Evolutionary conservation across 192 early-diverging fungal species (phyloP).

Genomic region (Phlyctochytrium planicorne): DNA sequence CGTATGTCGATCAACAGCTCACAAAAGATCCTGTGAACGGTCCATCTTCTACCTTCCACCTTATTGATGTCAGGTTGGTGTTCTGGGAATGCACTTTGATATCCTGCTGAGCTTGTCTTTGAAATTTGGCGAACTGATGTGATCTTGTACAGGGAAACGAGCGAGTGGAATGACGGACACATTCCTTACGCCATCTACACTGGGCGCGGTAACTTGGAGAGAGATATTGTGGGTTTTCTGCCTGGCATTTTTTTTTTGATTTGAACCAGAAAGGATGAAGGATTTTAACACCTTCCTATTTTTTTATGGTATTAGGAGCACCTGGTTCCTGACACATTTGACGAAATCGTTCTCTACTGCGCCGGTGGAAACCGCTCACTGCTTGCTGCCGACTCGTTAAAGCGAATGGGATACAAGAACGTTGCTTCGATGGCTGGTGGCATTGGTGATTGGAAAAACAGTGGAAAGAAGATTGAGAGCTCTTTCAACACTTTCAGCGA

Average conservation of each 20-base stretch:
- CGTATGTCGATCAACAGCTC: neutral
- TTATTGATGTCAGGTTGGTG: conserved; percentile 41
- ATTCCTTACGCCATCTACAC: conserved; percentile 55
- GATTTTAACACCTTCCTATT: neutral
- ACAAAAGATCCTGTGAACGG: conserved; percentile 12
- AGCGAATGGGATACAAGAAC: conserved; percentile 58
- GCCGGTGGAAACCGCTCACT: conserved; percentile 49
- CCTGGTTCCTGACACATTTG: conserved; percentile 46
- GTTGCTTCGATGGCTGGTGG: conserved; percentile 46
- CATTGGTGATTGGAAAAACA: conserved; percentile 16
- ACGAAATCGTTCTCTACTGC: conserved; percentile 57
- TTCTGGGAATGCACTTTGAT: conserved; percentile 2
- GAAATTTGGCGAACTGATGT: neutral
- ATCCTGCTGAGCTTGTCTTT: neutral
- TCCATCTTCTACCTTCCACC: conserved; percentile 29
- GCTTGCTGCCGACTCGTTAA: conserved; percentile 46
- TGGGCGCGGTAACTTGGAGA: conserved; percentile 48
- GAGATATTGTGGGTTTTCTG: conserved; percentile 48
- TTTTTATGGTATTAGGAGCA: conserved; percentile 31
- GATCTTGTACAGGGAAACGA: conserved; percentile 39
- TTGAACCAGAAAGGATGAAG: neutral
- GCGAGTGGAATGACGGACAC: conserved; percentile 53
- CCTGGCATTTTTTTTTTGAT: too few relatives aligned
- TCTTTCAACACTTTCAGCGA: neutral
- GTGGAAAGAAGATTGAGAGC: neutral